Evolutionary conservation across 179 eudicot genomes (phyloP), one percentile per base, ranked within the genome.

Genomic region (Spinacia oleracea): DNA sequence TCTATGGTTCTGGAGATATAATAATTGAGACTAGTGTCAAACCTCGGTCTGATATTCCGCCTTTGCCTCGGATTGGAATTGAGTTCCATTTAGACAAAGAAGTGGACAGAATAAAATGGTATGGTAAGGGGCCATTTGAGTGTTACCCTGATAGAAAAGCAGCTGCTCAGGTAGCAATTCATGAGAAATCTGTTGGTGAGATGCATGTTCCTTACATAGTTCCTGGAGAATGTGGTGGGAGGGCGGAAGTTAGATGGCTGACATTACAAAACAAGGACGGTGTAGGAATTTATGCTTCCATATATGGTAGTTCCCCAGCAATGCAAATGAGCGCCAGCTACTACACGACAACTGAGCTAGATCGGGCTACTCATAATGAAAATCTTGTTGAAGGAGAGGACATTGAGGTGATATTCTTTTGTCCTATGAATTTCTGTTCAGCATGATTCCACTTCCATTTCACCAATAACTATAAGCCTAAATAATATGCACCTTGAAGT

Each of bases 221-320:
- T 87, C 99, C 99, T 31, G 92, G 86, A 51, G 99, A 96, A 85
- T 90, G 91, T 78, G 89, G 94, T 51, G 99, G 99, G 35, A 84
- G 98, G 82, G 88, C 99, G 9, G 99, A 96, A 82, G 94, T 96
- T 53, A 91, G 99, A 84, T 96, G 99, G 99, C 91, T 91, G 73
- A 85, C 94, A 62, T 85, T 93, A 84, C 89, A 82, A 76, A 89
- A 91, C 65, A 83, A 85, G 71, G 86, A 89, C 74, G 94, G 92
- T 32, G 42, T 70, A 70, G 99, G 99, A 34, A 83, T 96, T 51
- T 93, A 84, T 81, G 98, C 97, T 74, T 89, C 98, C 48, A 81
- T 78, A 11, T 89, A 90, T 77, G 90, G 84, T 42, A 84, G 83
- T 66, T 93, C 97, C 81, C 91, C 97, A 42, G 91, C 96, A 34